Percentiles rank a stretch among this genome's conserved stretches.
These are phyloP conservation scores for Malbranchea zuffiana DNA, from an alignment of 2,329 filamentous ascomycete genomes.

Conservation along the genomic window DNA sequence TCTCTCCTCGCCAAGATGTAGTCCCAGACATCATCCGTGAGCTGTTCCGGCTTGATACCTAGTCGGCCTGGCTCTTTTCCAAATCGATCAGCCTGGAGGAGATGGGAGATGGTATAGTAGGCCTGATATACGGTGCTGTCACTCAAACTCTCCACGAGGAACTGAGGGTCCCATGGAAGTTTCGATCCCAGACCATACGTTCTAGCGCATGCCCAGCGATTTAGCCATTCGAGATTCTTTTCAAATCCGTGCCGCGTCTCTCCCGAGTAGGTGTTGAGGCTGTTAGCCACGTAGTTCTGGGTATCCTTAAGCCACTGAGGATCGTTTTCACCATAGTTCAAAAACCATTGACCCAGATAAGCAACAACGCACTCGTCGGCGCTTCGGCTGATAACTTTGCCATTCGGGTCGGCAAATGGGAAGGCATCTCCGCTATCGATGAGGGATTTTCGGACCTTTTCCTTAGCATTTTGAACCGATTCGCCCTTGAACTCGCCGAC, in stretches of 20 bases:
- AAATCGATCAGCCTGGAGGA: slow-evolving; percentile 74
- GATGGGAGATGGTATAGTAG: slow-evolving; percentile 51
- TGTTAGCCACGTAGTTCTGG: slow-evolving; percentile 59
- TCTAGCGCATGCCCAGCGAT: slow-evolving; percentile 88
- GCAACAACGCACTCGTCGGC: slow-evolving; percentile 89
- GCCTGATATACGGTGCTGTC: slow-evolving; percentile 80
- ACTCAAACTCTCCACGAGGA: slow-evolving; percentile 83
- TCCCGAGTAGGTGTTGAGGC: slow-evolving; percentile 66
- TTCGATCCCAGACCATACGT: slow-evolving; percentile 88
- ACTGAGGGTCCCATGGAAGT: slow-evolving; percentile 83
- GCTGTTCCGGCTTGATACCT: slow-evolving; percentile 67
- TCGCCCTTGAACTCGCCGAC: slow-evolving; percentile 80
- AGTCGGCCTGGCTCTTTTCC: slow-evolving; percentile 60
- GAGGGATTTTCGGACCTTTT: slow-evolving; percentile 67
- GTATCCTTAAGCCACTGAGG: slow-evolving; percentile 67
- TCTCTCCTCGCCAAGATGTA: slow-evolving; percentile 78
- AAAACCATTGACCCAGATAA: slow-evolving; percentile 92
- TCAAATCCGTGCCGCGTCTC: slow-evolving; percentile 74
- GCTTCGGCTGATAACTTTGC: slow-evolving; percentile 75
- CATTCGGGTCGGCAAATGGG: slow-evolving; percentile 85
- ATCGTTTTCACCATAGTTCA: slow-evolving; percentile 86
- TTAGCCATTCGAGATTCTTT: slow-evolving; percentile 81
- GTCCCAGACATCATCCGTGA: slow-evolving; percentile 94
- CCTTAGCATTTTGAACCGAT: slow-evolving; percentile 76
- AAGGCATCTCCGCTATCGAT: slow-evolving; percentile 72